Evolutionary conservation across 257 asterid genomes (phyloP).

Genomic region (Solanum piurae): DNA sequence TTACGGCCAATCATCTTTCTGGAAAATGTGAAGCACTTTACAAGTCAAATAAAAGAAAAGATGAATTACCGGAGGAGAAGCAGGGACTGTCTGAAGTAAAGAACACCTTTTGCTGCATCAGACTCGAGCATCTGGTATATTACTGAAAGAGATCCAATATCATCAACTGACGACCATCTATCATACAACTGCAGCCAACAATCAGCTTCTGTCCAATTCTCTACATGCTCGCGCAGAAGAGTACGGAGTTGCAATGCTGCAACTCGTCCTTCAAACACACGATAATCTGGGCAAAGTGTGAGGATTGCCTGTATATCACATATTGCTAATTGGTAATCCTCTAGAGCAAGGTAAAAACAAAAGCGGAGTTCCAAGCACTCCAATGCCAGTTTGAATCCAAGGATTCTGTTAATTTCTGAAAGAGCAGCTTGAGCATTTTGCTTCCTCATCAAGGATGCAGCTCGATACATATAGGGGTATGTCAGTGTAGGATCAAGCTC

Average conservation of each 20-base stretch:
- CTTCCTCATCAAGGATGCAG: conserved; percentile 87
- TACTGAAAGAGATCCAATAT: conserved; percentile 92
- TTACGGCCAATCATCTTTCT: background rate
- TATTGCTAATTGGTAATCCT: conserved; percentile 81
- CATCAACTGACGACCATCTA: conserved; percentile 94
- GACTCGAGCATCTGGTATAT: conserved; percentile 98
- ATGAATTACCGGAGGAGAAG: conserved; percentile 74
- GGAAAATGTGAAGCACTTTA: background rate
- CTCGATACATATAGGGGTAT: conserved; percentile 93
- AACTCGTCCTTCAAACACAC: conserved; percentile 86
- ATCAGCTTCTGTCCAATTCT: conserved; percentile 92
- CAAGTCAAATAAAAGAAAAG: background rate
- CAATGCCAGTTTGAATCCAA: conserved; percentile 85
- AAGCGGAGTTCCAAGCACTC: conserved; percentile 95
- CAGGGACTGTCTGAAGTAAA: conserved; percentile 87
- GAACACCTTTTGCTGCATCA: conserved; percentile 84
- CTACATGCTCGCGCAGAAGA: conserved; percentile 89
- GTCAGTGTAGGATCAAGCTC: conserved; percentile 93
- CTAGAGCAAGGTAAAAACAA: conserved; percentile 77
- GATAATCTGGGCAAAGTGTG: conserved; percentile 68
- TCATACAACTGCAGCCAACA: conserved; percentile 97
- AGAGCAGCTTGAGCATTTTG: conserved; percentile 69
- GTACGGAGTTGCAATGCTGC: conserved; percentile 73
- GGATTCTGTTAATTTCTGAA: conserved; percentile 71
- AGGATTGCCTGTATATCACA: conserved; percentile 93